These are phyloP conservation scores for Musa balbisiana DNA, from an alignment of 202 grass and related monocot species.

Conservation along the genomic window DNA sequence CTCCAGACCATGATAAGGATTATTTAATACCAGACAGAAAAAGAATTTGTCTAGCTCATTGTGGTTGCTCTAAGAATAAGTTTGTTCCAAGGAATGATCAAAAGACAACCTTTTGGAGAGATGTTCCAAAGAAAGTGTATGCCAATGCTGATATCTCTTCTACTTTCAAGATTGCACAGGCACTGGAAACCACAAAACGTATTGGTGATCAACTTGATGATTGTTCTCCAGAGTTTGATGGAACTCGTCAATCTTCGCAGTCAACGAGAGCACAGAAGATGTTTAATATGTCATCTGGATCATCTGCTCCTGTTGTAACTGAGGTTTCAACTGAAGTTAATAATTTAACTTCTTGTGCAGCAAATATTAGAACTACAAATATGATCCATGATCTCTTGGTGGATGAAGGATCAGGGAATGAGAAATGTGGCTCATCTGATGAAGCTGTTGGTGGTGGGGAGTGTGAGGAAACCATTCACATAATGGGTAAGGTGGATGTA, in stretches of 20 bases:
- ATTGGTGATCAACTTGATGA: slow-evolving; percentile 23
- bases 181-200: slow-evolving; percentile 27
- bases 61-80: slow-evolving; percentile 49
- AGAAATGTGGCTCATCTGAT: slow-evolving; percentile 71
- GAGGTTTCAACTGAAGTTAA: slow-evolving; percentile 60
- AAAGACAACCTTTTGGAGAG: slow-evolving; percentile 34
- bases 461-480: slow-evolving; percentile 24
- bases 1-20: slow-evolving; percentile 2
- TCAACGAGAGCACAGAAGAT: slow-evolving; percentile 32
- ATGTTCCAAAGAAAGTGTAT: slow-evolving; percentile 39
- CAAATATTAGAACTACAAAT: slow-evolving; percentile 23
- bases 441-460: slow-evolving; percentile 35
- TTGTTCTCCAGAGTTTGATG: slow-evolving; percentile 25
- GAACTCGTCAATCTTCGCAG: slow-evolving; percentile 27
- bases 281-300: slow-evolving; percentile 69
- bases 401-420: slow-evolving; percentile 77
- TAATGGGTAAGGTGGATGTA: not conserved
- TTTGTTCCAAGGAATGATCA: slow-evolving; percentile 24
- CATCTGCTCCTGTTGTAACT: slow-evolving; percentile 61
- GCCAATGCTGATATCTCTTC: slow-evolving; percentile 30
- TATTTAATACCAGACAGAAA: slow-evolving; percentile 3
- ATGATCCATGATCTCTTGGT: slow-evolving; percentile 32
- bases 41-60: slow-evolving; percentile 11
- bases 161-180: slow-evolving; percentile 26
- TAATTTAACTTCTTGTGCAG: slow-evolving; percentile 30